Conservation (phyloP, 2,329 filamentous ascomycete genomes). For the Phialophora macrospora region DNA sequence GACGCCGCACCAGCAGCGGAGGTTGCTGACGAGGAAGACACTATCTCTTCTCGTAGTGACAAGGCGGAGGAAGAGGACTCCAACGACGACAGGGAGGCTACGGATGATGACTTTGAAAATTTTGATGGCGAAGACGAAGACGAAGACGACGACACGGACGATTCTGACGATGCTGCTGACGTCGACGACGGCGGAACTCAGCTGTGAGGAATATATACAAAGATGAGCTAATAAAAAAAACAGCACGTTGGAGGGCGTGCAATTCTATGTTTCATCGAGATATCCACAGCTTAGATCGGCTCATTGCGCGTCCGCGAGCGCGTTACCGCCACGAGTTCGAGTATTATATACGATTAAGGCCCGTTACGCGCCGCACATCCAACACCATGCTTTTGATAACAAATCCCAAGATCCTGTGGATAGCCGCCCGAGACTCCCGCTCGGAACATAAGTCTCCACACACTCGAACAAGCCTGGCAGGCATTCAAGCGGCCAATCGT, state of each 20-base stretch:
- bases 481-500: not conserved
- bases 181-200: slow-evolving; percentile 19
- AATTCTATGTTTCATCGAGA: too few species aligned
- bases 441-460: not conserved
- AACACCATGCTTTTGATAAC: too few species aligned
- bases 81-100: not conserved
- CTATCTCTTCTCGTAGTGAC: slow-evolving; percentile 9
- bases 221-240: too few species aligned
- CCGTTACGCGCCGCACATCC: too few species aligned
- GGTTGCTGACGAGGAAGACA: slow-evolving; percentile 14
- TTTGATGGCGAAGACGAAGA: slow-evolving; percentile 34
- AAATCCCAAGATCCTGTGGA: too few species aligned
- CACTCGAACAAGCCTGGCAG: not conserved
- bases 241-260: too few species aligned
- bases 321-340: too few species aligned
- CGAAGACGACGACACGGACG: slow-evolving; percentile 7
- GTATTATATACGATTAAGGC: too few species aligned
- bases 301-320: too few species aligned
- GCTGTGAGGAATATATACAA: slow-evolving; percentile 12
- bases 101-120: slow-evolving; percentile 23
- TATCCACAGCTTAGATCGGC: too few species aligned
- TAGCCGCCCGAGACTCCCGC: too few species aligned
- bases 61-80: slow-evolving; percentile 30
- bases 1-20: slow-evolving; percentile 40
- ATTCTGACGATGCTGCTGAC: slow-evolving; percentile 3